Evolutionary conservation across 495 filamentous ascomycete species (phyloP), one percentile per base, ranked within the genome.

Genomic region (Recurvomyces mirabilis): DNA sequence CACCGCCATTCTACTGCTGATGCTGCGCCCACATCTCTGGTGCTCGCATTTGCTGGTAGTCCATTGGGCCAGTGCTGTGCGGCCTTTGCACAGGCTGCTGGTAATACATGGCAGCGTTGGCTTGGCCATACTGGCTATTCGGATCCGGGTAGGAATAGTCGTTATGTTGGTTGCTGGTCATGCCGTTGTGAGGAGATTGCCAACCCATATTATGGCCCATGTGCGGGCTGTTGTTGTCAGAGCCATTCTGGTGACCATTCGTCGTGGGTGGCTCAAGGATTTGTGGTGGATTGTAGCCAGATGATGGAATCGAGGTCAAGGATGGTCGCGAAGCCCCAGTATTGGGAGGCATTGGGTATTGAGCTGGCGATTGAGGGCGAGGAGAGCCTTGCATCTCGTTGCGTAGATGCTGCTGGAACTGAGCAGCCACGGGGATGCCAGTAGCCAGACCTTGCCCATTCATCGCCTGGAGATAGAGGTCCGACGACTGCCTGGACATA

Each of bases 381-480:
- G 85, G 78, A 54, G 79, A 85, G 13, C 73, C 74, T 48, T 85
- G 82, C 57, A 84, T 77, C 56, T 86, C 84, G 14, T 75, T 69
- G 31, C 88, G 84, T 14, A 98, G 66, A 58, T 93, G 86, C 15
- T 78, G 73, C n/a, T 89, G 91, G 5, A 95, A 42, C 10, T 30
- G 25, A 10, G 39, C 39, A 14, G 39, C 74, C 3, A 34, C 43
- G 5, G 38, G 26, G 23, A 49, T 46, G 33, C 51, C 51, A 17
- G 38, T 36, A n/a, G n/a, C n/a, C n/a, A n/a, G n/a, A n/a, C n/a
- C n/a, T n/a, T n/a, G n/a, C 21, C 46, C 43, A 53, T 66, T 72
- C 70, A 77, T 73, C 65, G 54, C 59, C 41, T 65, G 64, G 67
- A 75, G 68, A 63, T 86, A 89, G 49, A 79, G 82, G 22, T 81